phyloP scores from a whole-genome alignment of 306 rosid species.

The Cicer yamashitae region DNA sequence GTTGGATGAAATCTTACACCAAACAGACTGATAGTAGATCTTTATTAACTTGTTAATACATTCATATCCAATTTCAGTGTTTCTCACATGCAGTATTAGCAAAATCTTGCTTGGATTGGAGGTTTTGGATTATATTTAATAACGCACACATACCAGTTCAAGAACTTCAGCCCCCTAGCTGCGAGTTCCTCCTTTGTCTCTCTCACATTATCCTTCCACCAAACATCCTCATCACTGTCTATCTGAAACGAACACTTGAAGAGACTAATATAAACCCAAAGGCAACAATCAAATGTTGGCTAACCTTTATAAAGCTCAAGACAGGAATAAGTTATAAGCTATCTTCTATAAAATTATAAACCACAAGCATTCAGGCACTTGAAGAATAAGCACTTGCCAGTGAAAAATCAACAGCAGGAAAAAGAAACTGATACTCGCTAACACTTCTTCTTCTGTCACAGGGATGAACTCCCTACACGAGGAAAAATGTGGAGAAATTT shows the following conservation, averaged over 20 bases:
- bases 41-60: conserved; percentile 14
- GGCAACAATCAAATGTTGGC: conserved; percentile 35
- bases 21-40: background rate
- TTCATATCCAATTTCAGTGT: conserved; percentile 25
- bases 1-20: background rate
- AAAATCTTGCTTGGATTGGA: background rate
- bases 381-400: conserved; percentile 62
- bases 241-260: conserved; percentile 59
- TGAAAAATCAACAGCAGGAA: conserved; percentile 94
- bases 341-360: conserved; percentile 46
- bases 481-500: conserved; percentile 27
- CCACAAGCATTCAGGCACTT: conserved; percentile 7
- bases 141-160: conserved; percentile 68
- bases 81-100: conserved; percentile 36
- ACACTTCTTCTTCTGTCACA: conserved; percentile 87
- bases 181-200: conserved; percentile 87
- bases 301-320: conserved; percentile 32
- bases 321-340: conserved; percentile 39
- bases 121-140: conserved; percentile 26
- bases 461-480: conserved; percentile 87
- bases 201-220: conserved; percentile 80
- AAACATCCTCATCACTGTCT: conserved; percentile 75
- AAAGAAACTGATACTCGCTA: conserved; percentile 70
- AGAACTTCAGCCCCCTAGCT: conserved; percentile 74
- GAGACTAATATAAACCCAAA: conserved; percentile 40